These are phyloP conservation scores for Cucumis cinereus DNA, from an alignment of 306 rosid species.

Conservation along the genomic window DNA sequence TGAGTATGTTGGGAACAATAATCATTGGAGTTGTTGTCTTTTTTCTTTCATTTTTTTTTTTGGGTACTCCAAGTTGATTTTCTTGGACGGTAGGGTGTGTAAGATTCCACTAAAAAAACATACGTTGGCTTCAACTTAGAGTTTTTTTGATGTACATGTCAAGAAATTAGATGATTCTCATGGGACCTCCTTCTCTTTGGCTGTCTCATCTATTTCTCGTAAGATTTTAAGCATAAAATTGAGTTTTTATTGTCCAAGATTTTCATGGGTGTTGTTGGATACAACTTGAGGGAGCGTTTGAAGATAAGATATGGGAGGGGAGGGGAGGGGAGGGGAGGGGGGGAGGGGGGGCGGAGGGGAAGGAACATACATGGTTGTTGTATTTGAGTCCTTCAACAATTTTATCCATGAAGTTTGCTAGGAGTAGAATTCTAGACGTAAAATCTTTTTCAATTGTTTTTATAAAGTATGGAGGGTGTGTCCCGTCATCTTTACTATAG, in stretches of 20 bases:
- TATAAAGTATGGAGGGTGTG: no score
- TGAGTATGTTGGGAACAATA: not conserved
- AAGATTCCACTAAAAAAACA: not conserved
- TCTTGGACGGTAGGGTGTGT: not conserved
- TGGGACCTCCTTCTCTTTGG: not conserved
- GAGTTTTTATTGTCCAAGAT: not conserved
- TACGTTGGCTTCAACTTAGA: constrained; percentile 1
- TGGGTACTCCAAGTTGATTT: not conserved
- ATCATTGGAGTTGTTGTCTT: not conserved
- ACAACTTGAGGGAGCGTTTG: no score
- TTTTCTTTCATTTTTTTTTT: not conserved
- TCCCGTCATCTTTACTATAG: no score
- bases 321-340: no score
- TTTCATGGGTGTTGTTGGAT: not conserved
- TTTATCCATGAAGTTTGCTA: no score
- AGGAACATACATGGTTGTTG: no score
- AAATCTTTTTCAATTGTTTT: no score
- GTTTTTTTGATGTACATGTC: not conserved
- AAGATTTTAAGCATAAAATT: not conserved
- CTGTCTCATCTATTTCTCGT: not conserved
- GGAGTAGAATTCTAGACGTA: no score
- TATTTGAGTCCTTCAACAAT: no score
- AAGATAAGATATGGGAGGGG: no score
- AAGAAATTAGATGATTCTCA: not conserved
- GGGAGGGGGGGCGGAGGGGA: no score